phyloP scores from a whole-genome alignment of 1,139 yeast species.

The Saccharomycopsis phalli region DNA sequence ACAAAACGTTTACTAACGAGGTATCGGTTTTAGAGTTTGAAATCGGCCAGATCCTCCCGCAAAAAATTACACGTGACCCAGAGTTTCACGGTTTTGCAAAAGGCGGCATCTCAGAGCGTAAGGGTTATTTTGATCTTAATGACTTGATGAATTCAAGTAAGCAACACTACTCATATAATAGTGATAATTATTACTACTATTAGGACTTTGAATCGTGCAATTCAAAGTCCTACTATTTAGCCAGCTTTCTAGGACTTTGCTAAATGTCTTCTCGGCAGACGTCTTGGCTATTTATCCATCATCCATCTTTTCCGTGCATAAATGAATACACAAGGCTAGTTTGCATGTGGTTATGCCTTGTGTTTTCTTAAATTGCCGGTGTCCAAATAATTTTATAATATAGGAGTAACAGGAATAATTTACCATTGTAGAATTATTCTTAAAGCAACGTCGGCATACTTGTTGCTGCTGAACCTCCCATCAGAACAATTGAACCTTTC shows the following conservation, averaged over 20 bases:
- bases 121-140: neutral
- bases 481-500: too few relatives aligned
- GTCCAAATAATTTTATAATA: slow-evolving; percentile 42
- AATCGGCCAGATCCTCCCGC: slow-evolving; percentile 1
- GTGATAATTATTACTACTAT: neutral
- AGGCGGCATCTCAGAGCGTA: neutral
- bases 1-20: slow-evolving; percentile 11
- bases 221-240: too few relatives aligned
- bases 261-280: neutral
- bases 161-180: neutral
- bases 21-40: slow-evolving; percentile 12
- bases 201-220: neutral
- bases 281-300: neutral
- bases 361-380: slow-evolving; percentile 51
- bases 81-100: neutral
- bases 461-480: too few relatives aligned
- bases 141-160: neutral
- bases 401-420: too few relatives aligned
- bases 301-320: neutral
- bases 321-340: neutral
- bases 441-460: too few relatives aligned
- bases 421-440: too few relatives aligned
- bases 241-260: too few relatives aligned
- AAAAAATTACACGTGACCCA: neutral
- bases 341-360: neutral